Conservation (phyloP, 176 grass and related monocot species). For the Stipa capillata region DNA sequence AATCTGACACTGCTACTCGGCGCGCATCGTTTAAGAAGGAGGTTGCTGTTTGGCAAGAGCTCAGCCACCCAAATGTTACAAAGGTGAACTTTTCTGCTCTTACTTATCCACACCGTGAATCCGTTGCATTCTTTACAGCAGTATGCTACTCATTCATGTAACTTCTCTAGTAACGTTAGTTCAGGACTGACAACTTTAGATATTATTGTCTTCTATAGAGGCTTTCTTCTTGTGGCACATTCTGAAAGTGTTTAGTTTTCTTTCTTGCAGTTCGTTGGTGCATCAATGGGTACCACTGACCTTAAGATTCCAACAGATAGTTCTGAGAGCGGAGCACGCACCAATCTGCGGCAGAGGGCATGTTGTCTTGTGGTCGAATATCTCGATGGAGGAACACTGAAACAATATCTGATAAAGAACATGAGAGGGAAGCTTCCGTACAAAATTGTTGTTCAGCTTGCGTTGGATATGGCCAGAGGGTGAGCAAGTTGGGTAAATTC, state of each 20-base stretch:
- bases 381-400: constrained; percentile 40
- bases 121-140: neutral
- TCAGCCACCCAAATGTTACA: constrained; percentile 67
- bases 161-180: neutral
- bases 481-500: constrained; percentile 17
- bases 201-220: neutral
- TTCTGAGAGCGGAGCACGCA: constrained; percentile 20
- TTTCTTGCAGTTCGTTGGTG: constrained; percentile 57
- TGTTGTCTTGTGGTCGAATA: constrained; percentile 53
- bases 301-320: constrained; percentile 37
- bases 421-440: constrained; percentile 41
- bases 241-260: neutral
- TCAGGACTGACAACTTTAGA: neutral
- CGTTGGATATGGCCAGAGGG: constrained; percentile 69
- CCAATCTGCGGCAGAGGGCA: constrained; percentile 26
- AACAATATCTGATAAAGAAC: constrained; percentile 47
- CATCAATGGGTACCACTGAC: constrained; percentile 47
- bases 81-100: neutral
- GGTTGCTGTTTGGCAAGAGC: constrained; percentile 73
- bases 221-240: neutral
- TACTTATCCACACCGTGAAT: neutral
- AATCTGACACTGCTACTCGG: constrained; percentile 35
- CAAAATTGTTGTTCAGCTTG: constrained; percentile 35
- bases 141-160: neutral
- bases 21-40: constrained; percentile 67